Evolutionary conservation across 1,284 basidiomycete genomes (phyloP), one percentile per base, ranked within the genome.

Genomic region (Ustilago lituana): DNA sequence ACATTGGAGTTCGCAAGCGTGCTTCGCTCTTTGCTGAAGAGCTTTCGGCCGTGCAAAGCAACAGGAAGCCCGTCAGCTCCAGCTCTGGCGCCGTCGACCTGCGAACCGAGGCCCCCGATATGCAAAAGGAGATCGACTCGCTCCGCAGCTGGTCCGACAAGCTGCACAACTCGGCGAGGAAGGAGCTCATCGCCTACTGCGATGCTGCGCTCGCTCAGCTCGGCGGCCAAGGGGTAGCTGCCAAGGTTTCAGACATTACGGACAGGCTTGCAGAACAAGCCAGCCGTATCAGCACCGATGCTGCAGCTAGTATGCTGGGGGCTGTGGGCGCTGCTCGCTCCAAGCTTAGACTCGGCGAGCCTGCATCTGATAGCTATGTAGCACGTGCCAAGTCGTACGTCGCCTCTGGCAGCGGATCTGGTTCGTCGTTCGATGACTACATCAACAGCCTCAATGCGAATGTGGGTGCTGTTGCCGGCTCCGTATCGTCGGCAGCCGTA

Each of bases 1-100:
- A 76, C 47, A 53, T 67, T 14, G 77, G 75, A 11, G 61, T 79
- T 27, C 40, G 51, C 22, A 62, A 68, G 55, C 67, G 75, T 10
- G 66, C 64, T 33, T 33, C 54, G 12, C 33, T 72, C 14, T 72
- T 73, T 32, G 37, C 41, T 4, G 56, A 69, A 17, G 77, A 79
- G 51, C 52, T 77, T 14, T 15, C 49, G 2, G 64, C 59, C 4
- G 63, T 78, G 5, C 59, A 66, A 23, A 56, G 47, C 39, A 59
- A 58, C 35, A 57, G 58, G 48, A 61, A 58, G 40, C 40, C 48
- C 12, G 56, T 73, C 29, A 57, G 54, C 19, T 23, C 46, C 8
- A 33, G 49, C 12, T 56, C 59, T 17, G 64, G 64, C 9, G 68
- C 70, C 6, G 47, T 54, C 7, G 62, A 75, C 17, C 46, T 77